Evolutionary conservation across 441 rosid genomes (phyloP), one percentile per base, ranked within the genome.

Genomic region (Mallotus repandus): DNA sequence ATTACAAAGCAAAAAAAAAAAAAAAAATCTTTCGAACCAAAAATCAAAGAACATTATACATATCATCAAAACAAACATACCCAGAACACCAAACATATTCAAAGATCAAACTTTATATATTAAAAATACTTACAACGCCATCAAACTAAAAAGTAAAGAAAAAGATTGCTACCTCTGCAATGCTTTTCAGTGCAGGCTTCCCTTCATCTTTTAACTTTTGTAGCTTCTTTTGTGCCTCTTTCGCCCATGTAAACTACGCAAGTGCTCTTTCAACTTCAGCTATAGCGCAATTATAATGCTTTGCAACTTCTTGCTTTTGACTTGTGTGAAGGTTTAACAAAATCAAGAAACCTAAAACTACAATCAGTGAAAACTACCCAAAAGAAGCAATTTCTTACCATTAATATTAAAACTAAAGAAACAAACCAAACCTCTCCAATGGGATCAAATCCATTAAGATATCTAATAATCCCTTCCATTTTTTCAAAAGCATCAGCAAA

Each of bases 161-260:
- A 54, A 48, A 60, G 53, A 71, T 46, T 48, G 68, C 18, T 82
- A 95, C 99, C 97, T 91, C 98, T 19, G 85, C 87, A 72, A 93
- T 77, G 86, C 80, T 91, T 85, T 85, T 93, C 0, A 97, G 98
- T 79, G 86, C 74, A 0, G 97, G 97, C 74, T 91, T 89, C 77
- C 99, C 98, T 81, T 92, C 95, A 66, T 84, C 87, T 83, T 86
- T 85, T 72, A 93, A 76, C 85, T 86, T 86, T 49, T 76, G 78
- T 57, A 95, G 60, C 83, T 89, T 90, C 81, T 79, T 87, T 35
- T 95, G 86, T 6, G 93, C 98, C 80, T 90, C 84, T 77, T 86
- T 95, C 2, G 95, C 98, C 99, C 98, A 93, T 1, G 88, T 86
- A 78, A 89, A 93, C 80, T 90, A 92, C 0, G 98, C 82, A 74